Evolutionary conservation across 257 asterid species (phyloP).

Genomic region (Osmanthus fragrans): DNA sequence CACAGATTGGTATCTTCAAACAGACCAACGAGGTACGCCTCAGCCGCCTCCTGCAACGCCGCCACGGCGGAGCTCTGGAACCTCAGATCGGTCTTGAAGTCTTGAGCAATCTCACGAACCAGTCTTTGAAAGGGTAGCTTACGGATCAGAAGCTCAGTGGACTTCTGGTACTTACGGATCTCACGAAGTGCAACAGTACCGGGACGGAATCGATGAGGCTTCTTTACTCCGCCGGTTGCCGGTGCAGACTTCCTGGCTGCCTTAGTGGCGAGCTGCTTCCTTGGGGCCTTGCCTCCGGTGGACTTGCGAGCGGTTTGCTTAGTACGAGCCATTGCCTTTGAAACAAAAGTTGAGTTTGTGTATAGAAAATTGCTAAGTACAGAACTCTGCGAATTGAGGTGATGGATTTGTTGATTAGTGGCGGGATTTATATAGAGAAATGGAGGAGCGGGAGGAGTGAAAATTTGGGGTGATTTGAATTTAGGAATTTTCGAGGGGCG

Average conservation of each 20-base stretch:
- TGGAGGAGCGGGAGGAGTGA: constrained; percentile 5
- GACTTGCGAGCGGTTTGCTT: constrained; percentile 29
- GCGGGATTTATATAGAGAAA: neutral
- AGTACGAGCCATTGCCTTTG: constrained; percentile 21
- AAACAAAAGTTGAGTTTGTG: neutral
- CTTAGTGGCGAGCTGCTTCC: constrained; percentile 28
- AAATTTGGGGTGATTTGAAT: constrained; percentile 8
- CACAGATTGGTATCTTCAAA: constrained; percentile 26
- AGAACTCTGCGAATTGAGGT: neutral
- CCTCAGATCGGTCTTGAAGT: constrained; percentile 31
- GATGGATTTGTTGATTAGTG: neutral
- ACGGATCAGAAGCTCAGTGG: constrained; percentile 24
- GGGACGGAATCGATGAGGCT: constrained; percentile 29
- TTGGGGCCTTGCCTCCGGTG: constrained; percentile 29
- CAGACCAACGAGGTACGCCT: constrained; percentile 24
- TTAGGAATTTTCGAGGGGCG: neutral
- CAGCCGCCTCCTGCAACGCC: constrained; percentile 32
- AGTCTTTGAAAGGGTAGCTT: constrained; percentile 27
- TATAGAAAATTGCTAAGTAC: too few relatives aligned
- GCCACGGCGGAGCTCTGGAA: constrained; percentile 32
- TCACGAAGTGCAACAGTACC: constrained; percentile 27
- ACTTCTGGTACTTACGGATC: constrained; percentile 26
- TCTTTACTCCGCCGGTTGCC: constrained; percentile 30
- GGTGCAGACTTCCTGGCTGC: constrained; percentile 27
- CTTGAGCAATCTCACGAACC: constrained; percentile 26